phyloP scores from a whole-genome alignment of 177 flowering plant genomes.

The Vitis hybrid region DNA sequence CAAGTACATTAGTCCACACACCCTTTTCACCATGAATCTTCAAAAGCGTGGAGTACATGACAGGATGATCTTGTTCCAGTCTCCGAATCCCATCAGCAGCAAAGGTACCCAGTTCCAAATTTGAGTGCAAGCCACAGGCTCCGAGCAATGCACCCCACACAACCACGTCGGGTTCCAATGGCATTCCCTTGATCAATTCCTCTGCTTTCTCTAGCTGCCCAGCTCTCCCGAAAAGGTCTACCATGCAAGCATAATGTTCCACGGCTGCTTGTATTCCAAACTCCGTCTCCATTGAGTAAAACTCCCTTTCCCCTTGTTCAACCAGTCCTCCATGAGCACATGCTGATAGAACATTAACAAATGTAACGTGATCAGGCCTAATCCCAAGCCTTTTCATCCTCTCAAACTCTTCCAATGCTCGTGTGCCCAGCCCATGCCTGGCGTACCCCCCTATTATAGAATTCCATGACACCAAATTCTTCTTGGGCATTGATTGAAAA shows the following conservation, averaged over 20 bases:
- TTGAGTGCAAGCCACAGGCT: constrained; percentile 45
- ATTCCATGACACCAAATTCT: constrained; percentile 27
- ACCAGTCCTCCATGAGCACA: constrained; percentile 29
- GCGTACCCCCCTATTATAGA: constrained; percentile 28
- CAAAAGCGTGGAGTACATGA: constrained; percentile 19
- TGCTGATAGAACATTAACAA: constrained; percentile 21
- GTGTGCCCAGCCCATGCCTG: constrained; percentile 23
- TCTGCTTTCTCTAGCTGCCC: constrained; percentile 45
- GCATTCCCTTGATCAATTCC: constrained; percentile 38
- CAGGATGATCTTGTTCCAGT: constrained; percentile 33
- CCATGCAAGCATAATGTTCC: constrained; percentile 57
- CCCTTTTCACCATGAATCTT: constrained; percentile 40
- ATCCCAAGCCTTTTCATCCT: constrained; percentile 13
- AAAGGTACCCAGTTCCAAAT: constrained; percentile 27
- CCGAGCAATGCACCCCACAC: constrained; percentile 58
- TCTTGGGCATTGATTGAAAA: constrained; percentile 12
- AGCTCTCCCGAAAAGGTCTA: constrained; percentile 45
- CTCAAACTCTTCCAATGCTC: constrained; percentile 24
- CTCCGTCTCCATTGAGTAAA: constrained; percentile 26
- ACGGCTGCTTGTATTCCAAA: constrained; percentile 28
- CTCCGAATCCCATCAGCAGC: constrained; percentile 32
- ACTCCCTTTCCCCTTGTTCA: constrained; percentile 25
- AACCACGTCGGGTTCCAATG: constrained; percentile 37
- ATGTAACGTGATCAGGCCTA: constrained; percentile 28
- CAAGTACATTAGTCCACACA: constrained; percentile 19